Base-by-base conservation (phyloP, 2,329 filamentous ascomycete species). In the Pseudodiploospora longispora region DNA sequence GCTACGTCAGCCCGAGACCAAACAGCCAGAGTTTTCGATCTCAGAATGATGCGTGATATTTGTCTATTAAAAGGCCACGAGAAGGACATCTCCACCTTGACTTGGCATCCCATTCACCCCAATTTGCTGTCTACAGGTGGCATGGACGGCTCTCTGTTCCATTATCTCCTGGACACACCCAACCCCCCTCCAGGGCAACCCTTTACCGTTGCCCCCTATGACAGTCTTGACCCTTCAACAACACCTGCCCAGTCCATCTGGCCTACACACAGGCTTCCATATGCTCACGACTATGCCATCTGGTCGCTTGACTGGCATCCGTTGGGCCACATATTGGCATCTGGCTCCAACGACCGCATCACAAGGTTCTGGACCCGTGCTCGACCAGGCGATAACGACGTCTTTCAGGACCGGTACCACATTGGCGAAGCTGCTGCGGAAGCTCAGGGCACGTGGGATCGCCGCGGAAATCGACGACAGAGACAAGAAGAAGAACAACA, bases 241-340 rank as follows among this genome's bases (percentile, higher is more conserved):
- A 84, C 87, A 0, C 83, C 89, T 0, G 82, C 88, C 0, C 91
- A 96, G 63, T 85, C 88, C n/a, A 87, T 98, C 49, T 87, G 87
- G 60, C 93, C 93, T 2, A 88, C 89, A 4, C 91, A 97, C 69
- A 85, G 82, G 57, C 69, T 96, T 30, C 80, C 85, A 6, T 91
- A 83, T 58, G 93, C 93, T 1, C 93, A 98, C 62, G 87, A 95
- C 54, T 94, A 90, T 61, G 88, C 89, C 12, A 93, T 98, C 52
- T 98, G 93, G 93, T 95, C 90, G 12, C 76, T 98, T 40, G 90
- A 96, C 68, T 98, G 93, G 90, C 93, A 98, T 61, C 93, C 93
- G 1, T 75, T 97, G 0, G 93, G 93, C 29, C 93, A 98, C 59
- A 91, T 98, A 50, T 77, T 98, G 6, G 90, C 90, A 1, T 95